Percentiles rank a stretch among this genome's conserved stretches.
These are phyloP conservation scores for Cercospora brassicicola DNA, from an alignment of 2,329 filamentous ascomycete species.

Conservation along the genomic window DNA sequence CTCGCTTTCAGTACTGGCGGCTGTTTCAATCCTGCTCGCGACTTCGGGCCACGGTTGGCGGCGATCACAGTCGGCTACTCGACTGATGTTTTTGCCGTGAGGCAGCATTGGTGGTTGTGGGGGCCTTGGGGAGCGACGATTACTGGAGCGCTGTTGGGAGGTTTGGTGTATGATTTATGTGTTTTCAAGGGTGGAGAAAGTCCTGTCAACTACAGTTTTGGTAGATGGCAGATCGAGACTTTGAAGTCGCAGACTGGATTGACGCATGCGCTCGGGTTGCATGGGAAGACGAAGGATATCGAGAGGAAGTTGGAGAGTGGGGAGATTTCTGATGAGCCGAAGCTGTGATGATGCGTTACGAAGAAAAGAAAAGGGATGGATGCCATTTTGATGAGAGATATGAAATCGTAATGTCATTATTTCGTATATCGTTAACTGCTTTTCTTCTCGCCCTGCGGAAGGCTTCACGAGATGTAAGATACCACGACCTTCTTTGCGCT, in stretches of 20 bases:
- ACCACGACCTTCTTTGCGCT: constrained; percentile 44
- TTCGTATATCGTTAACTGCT: background rate
- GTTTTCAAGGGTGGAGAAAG: constrained; percentile 54
- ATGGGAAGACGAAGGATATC: constrained; percentile 20
- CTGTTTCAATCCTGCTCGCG: constrained; percentile 52
- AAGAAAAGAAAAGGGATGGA: background rate
- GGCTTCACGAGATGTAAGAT: constrained; percentile 24
- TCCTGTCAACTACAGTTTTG: constrained; percentile 52
- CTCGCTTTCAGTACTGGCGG: constrained; percentile 52
- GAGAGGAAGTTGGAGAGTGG: constrained; percentile 24
- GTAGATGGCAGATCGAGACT: constrained; percentile 29
- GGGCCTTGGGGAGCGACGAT: constrained; percentile 47
- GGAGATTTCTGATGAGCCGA: constrained; percentile 16
- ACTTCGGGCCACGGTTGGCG: constrained; percentile 54
- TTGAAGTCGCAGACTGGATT: constrained; percentile 27
- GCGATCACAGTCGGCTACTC: constrained; percentile 50
- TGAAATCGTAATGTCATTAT: background rate
- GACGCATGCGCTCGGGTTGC: constrained; percentile 22
- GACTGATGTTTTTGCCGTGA: constrained; percentile 35
- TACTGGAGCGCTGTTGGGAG: constrained; percentile 47
- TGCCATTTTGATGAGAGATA: background rate
- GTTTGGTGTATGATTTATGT: constrained; percentile 51
- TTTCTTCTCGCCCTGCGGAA: background rate
- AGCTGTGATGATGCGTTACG: constrained; percentile 11
- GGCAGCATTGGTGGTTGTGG: constrained; percentile 50